Base-by-base conservation (phyloP, 2,329 filamentous ascomycete species). In the Ophiostoma himal-ulmi region DNA sequence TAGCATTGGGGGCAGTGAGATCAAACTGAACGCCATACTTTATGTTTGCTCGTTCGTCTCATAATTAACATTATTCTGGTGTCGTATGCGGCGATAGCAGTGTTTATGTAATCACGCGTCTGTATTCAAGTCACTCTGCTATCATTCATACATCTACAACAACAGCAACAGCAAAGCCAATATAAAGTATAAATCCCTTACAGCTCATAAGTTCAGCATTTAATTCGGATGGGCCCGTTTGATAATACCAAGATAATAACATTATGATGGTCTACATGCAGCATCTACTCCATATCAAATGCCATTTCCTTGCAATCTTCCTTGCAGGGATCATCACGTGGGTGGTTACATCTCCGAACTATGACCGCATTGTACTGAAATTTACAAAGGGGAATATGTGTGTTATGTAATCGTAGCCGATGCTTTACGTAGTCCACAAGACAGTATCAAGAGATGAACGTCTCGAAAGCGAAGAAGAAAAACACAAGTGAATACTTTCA, bases 261-360 rank as follows among this genome's bases (percentile, higher is more conserved):
- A 57, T 57, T 57, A 57, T 57, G 52, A 57, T 57, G 22, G 52
- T 57, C 22, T 57, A 13, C 52, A 26, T 57, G 52, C 52, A 57
- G 52, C 52, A 26, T 48, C 52, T 57, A 26, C 52, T 57, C 52
- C 52, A 11, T 57, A 6, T 48, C 44, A 20, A 20, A 6, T n/a
- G n/a, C 44, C 44, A 7, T 48, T 48, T 20, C 44, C 44, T 54
- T 54, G 52, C n/a, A n/a, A 11, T 26, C 7, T 26, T 54, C n/a
- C 52, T 57, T 57, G 52, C 52, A 57, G n/a, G 52, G 52, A 57
- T 57, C 52, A 26, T 57, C 52, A 57, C 52, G 52, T 57, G 52
- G 11, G 52, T 30, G 22, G n/a, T 26, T 26, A 14, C 26, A 5
- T 17, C 44, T 20, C n/a, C 17, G 6, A 20, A 44, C 41, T 17